phyloP scores from a whole-genome alignment of 495 filamentous ascomycete genomes.

The Penicillium daleae region DNA sequence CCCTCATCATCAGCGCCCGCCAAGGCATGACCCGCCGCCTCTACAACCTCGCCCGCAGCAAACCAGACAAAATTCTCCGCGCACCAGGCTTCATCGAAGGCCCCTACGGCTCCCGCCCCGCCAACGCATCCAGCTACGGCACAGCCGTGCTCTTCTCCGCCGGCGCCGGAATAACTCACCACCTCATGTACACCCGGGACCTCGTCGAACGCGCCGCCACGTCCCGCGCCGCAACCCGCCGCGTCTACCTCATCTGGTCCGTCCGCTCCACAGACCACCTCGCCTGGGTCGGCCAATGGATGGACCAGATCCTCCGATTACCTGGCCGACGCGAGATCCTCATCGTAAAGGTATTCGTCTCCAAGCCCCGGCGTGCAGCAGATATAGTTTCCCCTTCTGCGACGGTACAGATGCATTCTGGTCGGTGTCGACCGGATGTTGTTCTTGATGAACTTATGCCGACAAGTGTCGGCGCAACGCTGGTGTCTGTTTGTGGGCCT shows the following conservation, averaged over 20 bases:
- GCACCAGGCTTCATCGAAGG: constrained; percentile 75
- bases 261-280: constrained; percentile 87
- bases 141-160: constrained; percentile 86
- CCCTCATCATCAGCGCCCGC: constrained; percentile 76
- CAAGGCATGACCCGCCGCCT: constrained; percentile 83
- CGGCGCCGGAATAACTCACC: constrained; percentile 88
- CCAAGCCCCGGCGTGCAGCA: constrained; percentile 60
- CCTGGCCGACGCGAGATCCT: constrained; percentile 81
- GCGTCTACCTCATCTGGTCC: constrained; percentile 86
- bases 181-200: constrained; percentile 75
- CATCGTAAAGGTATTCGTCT: constrained; percentile 85
- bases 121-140: constrained; percentile 74
- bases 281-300: constrained; percentile 92
- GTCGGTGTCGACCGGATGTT: constrained; percentile 57
- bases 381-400: constrained; percentile 82
- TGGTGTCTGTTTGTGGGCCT: constrained; percentile 87
- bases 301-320: constrained; percentile 90
- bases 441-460: constrained; percentile 80
- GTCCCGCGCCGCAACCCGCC: constrained; percentile 73
- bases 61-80: constrained; percentile 60
- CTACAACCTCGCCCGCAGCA: constrained; percentile 66
- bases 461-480: constrained; percentile 76
- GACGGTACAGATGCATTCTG: constrained; percentile 89
- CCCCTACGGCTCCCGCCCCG: constrained; percentile 73
- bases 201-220: constrained; percentile 70